These are phyloP conservation scores for Blastobotrys arbuscula DNA, from an alignment of 1,139 yeast species.

Conservation along the genomic window DNA sequence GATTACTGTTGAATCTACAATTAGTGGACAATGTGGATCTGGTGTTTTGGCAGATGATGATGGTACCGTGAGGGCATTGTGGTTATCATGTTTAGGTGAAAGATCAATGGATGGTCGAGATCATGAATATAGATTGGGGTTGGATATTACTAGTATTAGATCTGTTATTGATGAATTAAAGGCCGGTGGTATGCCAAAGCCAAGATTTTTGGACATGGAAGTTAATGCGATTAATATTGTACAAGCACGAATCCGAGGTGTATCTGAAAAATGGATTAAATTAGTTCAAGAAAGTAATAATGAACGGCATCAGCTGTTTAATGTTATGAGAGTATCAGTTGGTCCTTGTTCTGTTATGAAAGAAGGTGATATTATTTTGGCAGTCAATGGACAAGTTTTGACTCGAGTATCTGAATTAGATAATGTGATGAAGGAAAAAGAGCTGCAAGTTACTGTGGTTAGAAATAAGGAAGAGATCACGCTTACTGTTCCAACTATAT, in stretches of 20 bases:
- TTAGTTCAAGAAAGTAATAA: conserved; percentile 53
- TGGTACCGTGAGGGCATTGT: conserved; percentile 75
- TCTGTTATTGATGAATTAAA: conserved; percentile 54
- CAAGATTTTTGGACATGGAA: conserved; percentile 73
- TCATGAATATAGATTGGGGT: conserved; percentile 68
- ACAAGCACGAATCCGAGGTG: conserved; percentile 80
- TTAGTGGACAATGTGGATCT: conserved; percentile 69
- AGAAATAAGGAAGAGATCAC: conserved; percentile 54
- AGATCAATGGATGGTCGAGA: conserved; percentile 50
- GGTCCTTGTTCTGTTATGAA: conserved; percentile 41
- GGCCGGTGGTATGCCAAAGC: conserved; percentile 47
- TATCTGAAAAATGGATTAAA: conserved; percentile 74
- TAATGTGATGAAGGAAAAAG: conserved; percentile 44
- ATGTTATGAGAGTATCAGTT: conserved; percentile 65
- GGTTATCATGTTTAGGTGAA: conserved; percentile 82
- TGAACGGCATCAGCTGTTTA: conserved; percentile 66
- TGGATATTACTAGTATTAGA: conserved; percentile 61
- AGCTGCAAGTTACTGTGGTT: conserved; percentile 54
- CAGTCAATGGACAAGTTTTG: conserved; percentile 60
- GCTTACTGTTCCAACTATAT: conserved; percentile 57
- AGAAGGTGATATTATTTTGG: conserved; percentile 66
- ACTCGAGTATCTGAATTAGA: conserved; percentile 64
- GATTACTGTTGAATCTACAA: conserved; percentile 64
- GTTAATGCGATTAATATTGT: conserved; percentile 62
- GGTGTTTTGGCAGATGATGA: conserved; percentile 76